Conservation (phyloP, 1,139 yeast species). For the Taphrina wiesneri region DNA sequence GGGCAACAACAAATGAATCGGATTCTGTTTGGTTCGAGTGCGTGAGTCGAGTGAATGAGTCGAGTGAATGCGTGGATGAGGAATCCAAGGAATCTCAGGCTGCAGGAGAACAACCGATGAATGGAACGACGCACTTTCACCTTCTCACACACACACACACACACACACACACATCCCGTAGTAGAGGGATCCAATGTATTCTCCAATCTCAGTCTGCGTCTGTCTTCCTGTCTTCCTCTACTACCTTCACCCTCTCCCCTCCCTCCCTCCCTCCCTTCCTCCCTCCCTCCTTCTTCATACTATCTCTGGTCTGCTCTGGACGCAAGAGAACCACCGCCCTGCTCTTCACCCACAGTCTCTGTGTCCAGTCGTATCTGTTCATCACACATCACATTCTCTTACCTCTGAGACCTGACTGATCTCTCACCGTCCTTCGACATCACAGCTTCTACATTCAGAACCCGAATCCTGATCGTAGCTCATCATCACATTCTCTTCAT, state of each 20-base stretch:
- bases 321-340: neutral
- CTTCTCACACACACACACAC: neutral
- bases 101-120: too few relatives aligned
- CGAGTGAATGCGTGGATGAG: too few relatives aligned
- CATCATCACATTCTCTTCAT: neutral
- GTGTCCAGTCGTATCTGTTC: neutral
- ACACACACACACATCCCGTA: neutral
- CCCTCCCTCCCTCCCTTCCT: neutral
- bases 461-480: neutral
- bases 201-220: neutral
- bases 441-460: neutral
- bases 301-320: neutral
- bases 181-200: neutral
- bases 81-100: too few relatives aligned
- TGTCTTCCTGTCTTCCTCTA: neutral
- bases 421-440: constrained; percentile 2
- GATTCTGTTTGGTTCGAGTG: too few relatives aligned
- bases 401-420: neutral
- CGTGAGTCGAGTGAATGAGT: too few relatives aligned
- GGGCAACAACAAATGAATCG: neutral
- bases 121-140: too few relatives aligned
- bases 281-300: neutral
- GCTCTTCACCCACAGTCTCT: neutral
- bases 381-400: neutral
- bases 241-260: neutral